Evolutionary conservation across 108 stramenopile species (phyloP), one percentile per base, ranked within the genome.

Genomic region (Skeletonema costatum): DNA sequence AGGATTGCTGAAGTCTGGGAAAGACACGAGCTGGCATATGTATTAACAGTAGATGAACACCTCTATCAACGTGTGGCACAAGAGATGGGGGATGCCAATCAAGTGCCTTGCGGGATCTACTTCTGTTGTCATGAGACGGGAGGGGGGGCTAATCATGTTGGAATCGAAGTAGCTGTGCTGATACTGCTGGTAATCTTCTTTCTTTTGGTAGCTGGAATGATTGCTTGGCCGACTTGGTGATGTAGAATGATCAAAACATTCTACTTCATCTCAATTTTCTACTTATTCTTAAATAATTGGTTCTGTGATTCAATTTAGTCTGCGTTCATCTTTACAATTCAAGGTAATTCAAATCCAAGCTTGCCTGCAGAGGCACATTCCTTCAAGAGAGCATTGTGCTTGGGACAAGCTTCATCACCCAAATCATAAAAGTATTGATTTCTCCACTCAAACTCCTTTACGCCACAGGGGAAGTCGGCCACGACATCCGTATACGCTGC

Each of bases 371-470:
- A 85, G 2, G 84, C 82, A 58, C 90, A 91, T 44, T 92, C 89
- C 68, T 70, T 68, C 36, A 94, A 56, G 36, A 92, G 63, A 14
- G 62, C 71, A 75, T 91, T 94, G 74, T 94, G 93, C 32, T 65
- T 89, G 8, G 89, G 90, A 74, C 89, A 88, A 39, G 78, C 69
- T 0, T 87, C 88, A 59, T 91, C 86, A 0, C 87, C 85, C 16
- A 94, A 51, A 50, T 94, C 74, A 65, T 87, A 91, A 71, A 94
- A 94, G 44, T 89, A 94, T 64, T 87, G 64, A 65, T 94, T 97
- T 29, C 97, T 90, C 97, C 97, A 98, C 65, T 96, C 89, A 75
- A 95, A 97, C 53, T 98, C 98, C 82, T 98, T 98, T 31, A 98
- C 90, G 0, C 86, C 98, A 46, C 91, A 88, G 1, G 98, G 98